Conservation (phyloP, 257 asterid genomes). For the Petunia secreta region DNA sequence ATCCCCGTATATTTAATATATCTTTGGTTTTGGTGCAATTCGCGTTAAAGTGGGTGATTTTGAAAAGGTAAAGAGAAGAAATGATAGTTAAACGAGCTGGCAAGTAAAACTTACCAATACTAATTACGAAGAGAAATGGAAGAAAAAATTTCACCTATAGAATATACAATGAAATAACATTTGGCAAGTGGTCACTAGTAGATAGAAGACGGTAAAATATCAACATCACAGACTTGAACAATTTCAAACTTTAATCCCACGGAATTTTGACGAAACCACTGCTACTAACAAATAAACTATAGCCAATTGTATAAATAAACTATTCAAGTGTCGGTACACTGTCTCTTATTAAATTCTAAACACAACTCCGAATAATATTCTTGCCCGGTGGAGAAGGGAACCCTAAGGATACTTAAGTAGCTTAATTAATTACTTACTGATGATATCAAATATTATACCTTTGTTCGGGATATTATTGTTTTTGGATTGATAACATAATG, state of each 20-base stretch:
- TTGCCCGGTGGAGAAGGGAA: neutral
- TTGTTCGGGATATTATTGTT: neutral
- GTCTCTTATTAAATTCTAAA: constrained; percentile 25
- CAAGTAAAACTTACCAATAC: neutral
- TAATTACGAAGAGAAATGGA: neutral
- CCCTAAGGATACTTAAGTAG: neutral
- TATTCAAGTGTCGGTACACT: constrained; percentile 43
- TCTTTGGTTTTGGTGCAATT: too few relatives aligned
- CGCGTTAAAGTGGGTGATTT: too few relatives aligned
- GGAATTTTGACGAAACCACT: constrained; percentile 26
- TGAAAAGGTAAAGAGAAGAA: too few relatives aligned
- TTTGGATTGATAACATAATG: neutral
- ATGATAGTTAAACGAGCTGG: neutral
- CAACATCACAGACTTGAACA: neutral
- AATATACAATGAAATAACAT: neutral
- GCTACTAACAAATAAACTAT: neutral
- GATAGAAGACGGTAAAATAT: neutral
- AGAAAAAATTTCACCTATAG: neutral
- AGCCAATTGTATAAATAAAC: constrained; percentile 14
- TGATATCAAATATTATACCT: neutral
- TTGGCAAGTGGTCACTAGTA: constrained; percentile 19
- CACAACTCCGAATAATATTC: neutral
- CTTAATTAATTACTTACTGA: neutral
- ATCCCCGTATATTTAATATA: too few relatives aligned
- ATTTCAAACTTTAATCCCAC: constrained; percentile 24